Conservation (phyloP, 176 grass and related monocot species). For the Oryza officinalis region DNA sequence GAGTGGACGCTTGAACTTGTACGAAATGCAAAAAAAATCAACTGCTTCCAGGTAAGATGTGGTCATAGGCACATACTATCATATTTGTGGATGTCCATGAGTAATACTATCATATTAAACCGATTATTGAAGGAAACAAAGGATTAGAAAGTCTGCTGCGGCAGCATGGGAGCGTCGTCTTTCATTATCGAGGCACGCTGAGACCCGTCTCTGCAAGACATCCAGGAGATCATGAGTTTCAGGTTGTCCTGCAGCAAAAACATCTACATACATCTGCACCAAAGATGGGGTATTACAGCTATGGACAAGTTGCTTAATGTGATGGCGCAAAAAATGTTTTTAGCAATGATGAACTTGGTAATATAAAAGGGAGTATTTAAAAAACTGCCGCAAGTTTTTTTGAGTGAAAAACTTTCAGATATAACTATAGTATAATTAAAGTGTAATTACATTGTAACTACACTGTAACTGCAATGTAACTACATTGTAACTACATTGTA, state of each 20-base stretch:
- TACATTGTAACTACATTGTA: too few relatives aligned
- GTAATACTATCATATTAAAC: constrained; percentile 39
- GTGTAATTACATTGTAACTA: too few relatives aligned
- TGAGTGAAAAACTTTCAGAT: too few relatives aligned
- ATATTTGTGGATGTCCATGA: constrained; percentile 22
- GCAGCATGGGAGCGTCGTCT: constrained; percentile 11
- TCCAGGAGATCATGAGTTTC: constrained; percentile 32
- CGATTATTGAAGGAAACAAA: constrained; percentile 36
- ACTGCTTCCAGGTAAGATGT: background rate
- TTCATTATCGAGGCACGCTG: constrained; percentile 76
- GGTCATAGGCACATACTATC: background rate
- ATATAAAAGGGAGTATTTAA: too few relatives aligned
- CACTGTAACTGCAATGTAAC: too few relatives aligned
- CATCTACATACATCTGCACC: constrained; percentile 22
- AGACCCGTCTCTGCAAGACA: constrained; percentile 76
- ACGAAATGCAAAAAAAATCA: background rate
- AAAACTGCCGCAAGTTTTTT: too few relatives aligned
- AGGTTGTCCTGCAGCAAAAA: background rate
- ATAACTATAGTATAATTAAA: too few relatives aligned
- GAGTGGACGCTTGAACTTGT: constrained; percentile 16
- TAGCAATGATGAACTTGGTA: background rate
- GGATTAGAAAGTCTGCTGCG: background rate
- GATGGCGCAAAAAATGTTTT: background rate
- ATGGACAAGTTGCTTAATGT: background rate
- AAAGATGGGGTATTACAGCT: background rate